phyloP scores from a whole-genome alignment of 768 basidiomycete species.

The Chalciporus pseudorubinellus region DNA sequence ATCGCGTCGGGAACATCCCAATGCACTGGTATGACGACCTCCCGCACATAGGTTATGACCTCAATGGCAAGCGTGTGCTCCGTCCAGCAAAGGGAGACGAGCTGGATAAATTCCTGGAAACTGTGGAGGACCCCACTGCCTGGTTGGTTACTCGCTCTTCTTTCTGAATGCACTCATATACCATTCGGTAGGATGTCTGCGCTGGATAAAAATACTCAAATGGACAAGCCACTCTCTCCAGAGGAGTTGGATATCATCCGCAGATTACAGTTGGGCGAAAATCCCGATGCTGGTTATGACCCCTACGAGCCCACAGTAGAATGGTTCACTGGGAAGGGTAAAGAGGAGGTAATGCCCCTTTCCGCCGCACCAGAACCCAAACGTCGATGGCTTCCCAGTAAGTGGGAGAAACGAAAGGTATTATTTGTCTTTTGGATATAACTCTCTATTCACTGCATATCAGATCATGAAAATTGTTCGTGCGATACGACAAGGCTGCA shows the following conservation, averaged over 20 bases:
- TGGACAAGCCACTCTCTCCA: conserved; percentile 79
- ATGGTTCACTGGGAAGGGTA: conserved; percentile 97
- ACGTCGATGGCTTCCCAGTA: conserved; percentile 93
- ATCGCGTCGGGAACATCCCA: conserved; percentile 91
- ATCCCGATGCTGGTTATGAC: conserved; percentile 86
- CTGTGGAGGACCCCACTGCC: conserved; percentile 85
- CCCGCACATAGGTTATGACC: conserved; percentile 97
- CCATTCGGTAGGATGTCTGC: conserved; percentile 70
- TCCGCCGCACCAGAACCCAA: conserved; percentile 93
- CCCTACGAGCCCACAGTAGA: conserved; percentile 93
- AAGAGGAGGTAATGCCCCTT: conserved; percentile 92
- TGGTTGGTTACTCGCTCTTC: conserved; percentile 55
- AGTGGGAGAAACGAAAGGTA: conserved; percentile 99
- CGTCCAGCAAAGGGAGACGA: conserved; percentile 95
- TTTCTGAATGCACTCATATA: conserved; percentile 1
- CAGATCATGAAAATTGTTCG: conserved; percentile 99
- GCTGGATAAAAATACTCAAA: conserved; percentile 84
- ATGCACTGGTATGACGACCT: conserved; percentile 99
- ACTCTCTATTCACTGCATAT: conserved; percentile 1
- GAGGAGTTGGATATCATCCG: conserved; percentile 96
- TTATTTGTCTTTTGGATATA: background rate
- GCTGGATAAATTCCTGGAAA: conserved; percentile 92
- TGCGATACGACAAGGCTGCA: conserved; percentile 94
- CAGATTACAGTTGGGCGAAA: conserved; percentile 85
- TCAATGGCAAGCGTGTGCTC: conserved; percentile 91